Base-by-base conservation (phyloP, 768 basidiomycete species). In the Imleria badia region DNA sequence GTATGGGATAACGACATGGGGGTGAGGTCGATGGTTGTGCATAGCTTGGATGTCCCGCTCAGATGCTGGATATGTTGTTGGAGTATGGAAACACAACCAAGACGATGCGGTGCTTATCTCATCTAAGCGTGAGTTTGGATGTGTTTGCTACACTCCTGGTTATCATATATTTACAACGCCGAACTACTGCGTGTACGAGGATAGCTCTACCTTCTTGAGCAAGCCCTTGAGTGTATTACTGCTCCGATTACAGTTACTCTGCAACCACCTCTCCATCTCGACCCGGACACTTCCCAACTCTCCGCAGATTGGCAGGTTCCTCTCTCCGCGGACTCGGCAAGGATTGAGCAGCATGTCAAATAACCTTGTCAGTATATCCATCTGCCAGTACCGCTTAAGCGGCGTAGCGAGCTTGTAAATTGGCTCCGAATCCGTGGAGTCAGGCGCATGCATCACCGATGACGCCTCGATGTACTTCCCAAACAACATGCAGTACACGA, bases 311-410 rank as follows among this genome's bases (percentile, higher is more conserved):
- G 96, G 96, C 40, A 98, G 68, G 15, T 76, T 67, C 17, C 81
- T 80, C 48, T 83, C 82, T 13, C 76, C 66, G 14, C 80, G 77
- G 17, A 83, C 80, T n/a, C 76, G 60, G 35, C 76, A 73, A 1
- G 97, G 89, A 70, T 98, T 98, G 54, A 99, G 83, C 51, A 98
- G 73, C 29, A 88, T 59, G 62, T 95, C 89, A 68, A 99, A 98
- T 41, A 97, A 65, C 49, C 80, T 72, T 33, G 75, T 87, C 93
- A 97, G 96, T 22, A 96, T 71, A 22, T 91, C 88, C 42, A 77
- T 81, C 72, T 98, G 94, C 93, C 97, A 98, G 70, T 99, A 99
- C 55, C 97, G 80, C 67, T 94, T 94, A 64, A 95, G 79, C n/a
- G 88, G 82, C 29, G 86, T 84, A 15, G 82, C 76, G 48, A 94